Evolutionary conservation across 2,329 filamentous ascomycete genomes (phyloP).

Genomic region (Colletotrichum costaricense): DNA sequence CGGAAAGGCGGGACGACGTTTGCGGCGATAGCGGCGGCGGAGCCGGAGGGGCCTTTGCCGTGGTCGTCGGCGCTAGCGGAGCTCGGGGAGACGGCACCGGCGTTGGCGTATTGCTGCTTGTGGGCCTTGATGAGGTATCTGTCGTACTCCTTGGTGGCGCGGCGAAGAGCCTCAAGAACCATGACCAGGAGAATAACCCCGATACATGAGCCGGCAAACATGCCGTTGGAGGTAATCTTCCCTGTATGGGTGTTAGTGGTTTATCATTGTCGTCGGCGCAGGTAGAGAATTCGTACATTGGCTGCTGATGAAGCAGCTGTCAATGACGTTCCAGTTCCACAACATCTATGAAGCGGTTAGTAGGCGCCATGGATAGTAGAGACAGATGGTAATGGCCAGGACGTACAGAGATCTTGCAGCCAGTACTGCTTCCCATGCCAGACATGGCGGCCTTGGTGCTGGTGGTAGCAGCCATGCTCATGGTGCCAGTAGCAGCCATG

Average conservation of each 20-base stretch:
- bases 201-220: conserved; percentile 85
- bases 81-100: conserved; percentile 30
- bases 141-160: conserved; percentile 79
- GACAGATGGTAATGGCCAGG: conserved; percentile 21
- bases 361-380: neutral
- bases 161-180: conserved; percentile 77
- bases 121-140: conserved; percentile 68
- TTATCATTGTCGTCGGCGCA: neutral
- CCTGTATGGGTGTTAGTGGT: neutral
- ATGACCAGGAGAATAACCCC: conserved; percentile 81
- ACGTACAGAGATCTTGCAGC: conserved; percentile 57
- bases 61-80: conserved; percentile 15
- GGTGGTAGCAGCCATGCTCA: conserved; percentile 30
- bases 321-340: conserved; percentile 82
- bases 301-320: conserved; percentile 76
- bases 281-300: neutral
- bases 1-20: conserved; percentile 52
- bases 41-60: conserved; percentile 1
- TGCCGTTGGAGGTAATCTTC: conserved; percentile 70
- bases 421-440: conserved; percentile 39
- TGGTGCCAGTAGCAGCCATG: conserved; percentile 30
- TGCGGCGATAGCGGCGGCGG: neutral
- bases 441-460: conserved; percentile 29
- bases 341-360: conserved; percentile 68
- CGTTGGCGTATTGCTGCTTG: conserved; percentile 40